These are phyloP conservation scores for Solanum peruvianum DNA, from an alignment of 257 asterid genomes.

Conservation along the genomic window DNA sequence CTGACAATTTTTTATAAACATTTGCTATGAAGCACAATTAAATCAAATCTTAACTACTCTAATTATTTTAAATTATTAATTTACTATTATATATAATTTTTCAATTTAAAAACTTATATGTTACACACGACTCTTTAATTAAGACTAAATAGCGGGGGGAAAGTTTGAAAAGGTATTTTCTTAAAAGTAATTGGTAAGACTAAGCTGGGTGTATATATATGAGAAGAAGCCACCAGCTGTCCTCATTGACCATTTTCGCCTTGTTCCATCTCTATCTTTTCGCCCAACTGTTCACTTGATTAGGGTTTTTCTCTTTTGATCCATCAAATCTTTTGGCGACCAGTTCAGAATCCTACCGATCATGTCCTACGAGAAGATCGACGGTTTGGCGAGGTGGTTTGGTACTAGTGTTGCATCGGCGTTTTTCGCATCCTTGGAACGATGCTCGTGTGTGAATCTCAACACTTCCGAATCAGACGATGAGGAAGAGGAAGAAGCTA, in stretches of 20 bases:
- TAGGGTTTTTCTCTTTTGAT: neutral
- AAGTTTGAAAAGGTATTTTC: neutral
- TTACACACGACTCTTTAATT: no score
- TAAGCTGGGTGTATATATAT: neutral
- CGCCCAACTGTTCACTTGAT: neutral
- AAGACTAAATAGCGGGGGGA: neutral
- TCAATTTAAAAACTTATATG: no score
- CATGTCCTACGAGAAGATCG: constrained; percentile 53
- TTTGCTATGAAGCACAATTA: no score
- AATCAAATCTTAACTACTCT: accelerated
- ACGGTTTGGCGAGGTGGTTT: constrained; percentile 84
- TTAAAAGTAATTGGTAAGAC: neutral
- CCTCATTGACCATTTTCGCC: neutral
- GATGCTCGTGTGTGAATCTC: constrained; percentile 89
- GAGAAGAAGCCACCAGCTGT: neutral
- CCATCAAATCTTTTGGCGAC: neutral
- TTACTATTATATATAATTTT: no score
- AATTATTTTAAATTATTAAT: no score
- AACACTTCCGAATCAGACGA: constrained; percentile 76
- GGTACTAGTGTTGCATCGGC: constrained; percentile 81
- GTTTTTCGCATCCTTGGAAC: constrained; percentile 89
- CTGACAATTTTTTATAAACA: no score
- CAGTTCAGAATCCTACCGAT: constrained; percentile 38
- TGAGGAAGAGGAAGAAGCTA: constrained; percentile 64
- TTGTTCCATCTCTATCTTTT: neutral